phyloP scores from a whole-genome alignment of 345 rosid genomes.

The Salix caprea region DNA sequence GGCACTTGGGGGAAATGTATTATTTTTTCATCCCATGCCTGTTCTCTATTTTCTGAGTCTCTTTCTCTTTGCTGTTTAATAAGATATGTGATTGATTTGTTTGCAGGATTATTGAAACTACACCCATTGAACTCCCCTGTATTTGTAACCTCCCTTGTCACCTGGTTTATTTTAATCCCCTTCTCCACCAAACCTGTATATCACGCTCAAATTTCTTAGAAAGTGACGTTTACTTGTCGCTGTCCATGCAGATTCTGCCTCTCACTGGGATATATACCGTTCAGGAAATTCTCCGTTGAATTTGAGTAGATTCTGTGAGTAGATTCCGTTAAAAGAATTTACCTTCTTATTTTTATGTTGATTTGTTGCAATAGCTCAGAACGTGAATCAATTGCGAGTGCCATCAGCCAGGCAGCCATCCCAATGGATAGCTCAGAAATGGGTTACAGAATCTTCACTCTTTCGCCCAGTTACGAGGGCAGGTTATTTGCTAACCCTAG shows the following conservation, averaged over 20 bases:
- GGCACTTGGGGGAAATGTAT: not conserved
- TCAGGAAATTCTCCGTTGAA: not conserved
- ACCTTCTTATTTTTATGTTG: not conserved
- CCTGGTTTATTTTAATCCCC: not conserved
- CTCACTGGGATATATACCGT: not conserved
- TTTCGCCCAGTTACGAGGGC: no score
- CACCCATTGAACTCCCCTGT: constrained; percentile 13
- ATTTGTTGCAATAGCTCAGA: not conserved
- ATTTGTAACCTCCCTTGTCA: not conserved
- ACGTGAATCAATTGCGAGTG: no score
- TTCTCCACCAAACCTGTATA: not conserved
- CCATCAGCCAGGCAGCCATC: no score
- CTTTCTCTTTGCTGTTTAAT: not conserved
- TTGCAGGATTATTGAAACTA: constrained; percentile 36
- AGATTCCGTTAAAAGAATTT: no score
- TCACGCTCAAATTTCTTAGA: not conserved
- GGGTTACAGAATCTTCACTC: no score
- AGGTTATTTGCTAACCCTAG: no score
- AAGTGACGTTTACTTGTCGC: not conserved
- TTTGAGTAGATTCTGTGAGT: not conserved
- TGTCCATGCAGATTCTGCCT: not conserved
- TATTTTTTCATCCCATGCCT: not conserved
- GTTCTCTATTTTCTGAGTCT: not conserved
- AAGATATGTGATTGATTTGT: constrained; percentile 8
- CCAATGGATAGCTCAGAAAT: not conserved